phyloP scores from a whole-genome alignment of 208 protist species.

The Leishmania guyanensis region DNA sequence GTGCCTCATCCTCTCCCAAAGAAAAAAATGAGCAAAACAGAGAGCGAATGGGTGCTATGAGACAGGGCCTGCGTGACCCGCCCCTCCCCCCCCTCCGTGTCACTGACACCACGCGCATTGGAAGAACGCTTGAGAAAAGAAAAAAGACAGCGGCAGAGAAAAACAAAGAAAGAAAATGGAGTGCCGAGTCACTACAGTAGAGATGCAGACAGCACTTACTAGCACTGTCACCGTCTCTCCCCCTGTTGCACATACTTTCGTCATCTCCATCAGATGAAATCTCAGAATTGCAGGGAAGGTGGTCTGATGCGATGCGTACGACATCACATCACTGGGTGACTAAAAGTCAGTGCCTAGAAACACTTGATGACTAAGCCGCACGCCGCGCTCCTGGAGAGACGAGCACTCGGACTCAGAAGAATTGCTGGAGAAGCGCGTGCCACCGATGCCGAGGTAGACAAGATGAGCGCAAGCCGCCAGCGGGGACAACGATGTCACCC shows the following conservation, averaged over 20 bases:
- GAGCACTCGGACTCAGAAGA: conserved; percentile 10
- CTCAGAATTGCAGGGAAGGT: neutral
- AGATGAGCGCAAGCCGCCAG: conserved; percentile 20
- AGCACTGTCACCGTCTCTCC: neutral
- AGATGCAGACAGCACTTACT: neutral
- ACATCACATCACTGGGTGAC: neutral
- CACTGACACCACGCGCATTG: neutral
- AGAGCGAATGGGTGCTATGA: neutral
- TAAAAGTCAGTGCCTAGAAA: conserved; percentile 26
- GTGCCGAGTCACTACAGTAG: neutral
- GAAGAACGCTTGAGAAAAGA: neutral
- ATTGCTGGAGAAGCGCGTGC: conserved; percentile 25
- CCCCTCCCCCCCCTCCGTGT: neutral
- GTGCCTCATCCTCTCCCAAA: neutral
- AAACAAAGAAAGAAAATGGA: neutral
- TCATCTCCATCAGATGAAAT: neutral
- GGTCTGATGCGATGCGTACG: neutral
- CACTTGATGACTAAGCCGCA: conserved; percentile 30
- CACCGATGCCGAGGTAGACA: conserved; percentile 25
- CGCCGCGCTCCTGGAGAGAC: conserved; percentile 20
- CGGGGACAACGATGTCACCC: conserved; percentile 12
- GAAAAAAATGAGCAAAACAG: neutral
- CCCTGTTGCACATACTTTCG: neutral
- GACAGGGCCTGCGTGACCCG: neutral
- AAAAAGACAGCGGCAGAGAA: neutral